Evolutionary conservation across 1,284 basidiomycete species (phyloP).

Genomic region (Ganoderma boninense): DNA sequence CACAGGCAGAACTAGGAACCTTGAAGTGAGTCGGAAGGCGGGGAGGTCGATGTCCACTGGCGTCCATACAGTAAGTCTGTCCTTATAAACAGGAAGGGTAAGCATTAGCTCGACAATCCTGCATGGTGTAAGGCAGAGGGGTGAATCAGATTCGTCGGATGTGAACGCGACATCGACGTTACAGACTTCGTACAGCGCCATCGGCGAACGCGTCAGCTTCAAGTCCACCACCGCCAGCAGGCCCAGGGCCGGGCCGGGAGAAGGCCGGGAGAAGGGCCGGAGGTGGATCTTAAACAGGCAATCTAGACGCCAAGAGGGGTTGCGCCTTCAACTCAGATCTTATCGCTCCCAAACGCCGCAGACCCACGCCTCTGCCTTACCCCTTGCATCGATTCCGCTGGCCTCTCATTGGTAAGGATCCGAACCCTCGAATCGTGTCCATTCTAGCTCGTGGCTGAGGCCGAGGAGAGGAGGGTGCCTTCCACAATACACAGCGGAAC

Average conservation of each 20-base stretch:
- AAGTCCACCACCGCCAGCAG: not conserved
- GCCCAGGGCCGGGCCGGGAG: not conserved
- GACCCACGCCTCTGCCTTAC: not conserved
- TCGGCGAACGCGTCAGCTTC: not conserved
- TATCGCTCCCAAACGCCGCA: not conserved
- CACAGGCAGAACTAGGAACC: no score
- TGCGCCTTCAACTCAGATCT: not conserved
- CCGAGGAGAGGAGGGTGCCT: not conserved
- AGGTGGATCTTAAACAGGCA: not conserved
- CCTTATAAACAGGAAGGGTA: not conserved
- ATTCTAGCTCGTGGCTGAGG: not conserved
- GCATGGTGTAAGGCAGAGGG: not conserved
- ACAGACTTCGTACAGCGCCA: not conserved
- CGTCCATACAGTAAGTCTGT: not conserved
- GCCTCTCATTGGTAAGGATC: not conserved
- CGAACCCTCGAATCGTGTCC: not conserved
- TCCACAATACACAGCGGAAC: not conserved
- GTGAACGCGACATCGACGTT: not conserved
- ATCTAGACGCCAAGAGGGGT: not conserved
- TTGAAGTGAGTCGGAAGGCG: no score
- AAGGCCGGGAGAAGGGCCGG: constrained; percentile 1
- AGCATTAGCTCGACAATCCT: not conserved
- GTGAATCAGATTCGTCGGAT: not conserved
- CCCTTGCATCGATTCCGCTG: not conserved
- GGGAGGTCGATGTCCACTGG: no score